Base-by-base conservation (phyloP, 192 early-diverging fungal genomes). In the Chytriomyces sp. region DNA sequence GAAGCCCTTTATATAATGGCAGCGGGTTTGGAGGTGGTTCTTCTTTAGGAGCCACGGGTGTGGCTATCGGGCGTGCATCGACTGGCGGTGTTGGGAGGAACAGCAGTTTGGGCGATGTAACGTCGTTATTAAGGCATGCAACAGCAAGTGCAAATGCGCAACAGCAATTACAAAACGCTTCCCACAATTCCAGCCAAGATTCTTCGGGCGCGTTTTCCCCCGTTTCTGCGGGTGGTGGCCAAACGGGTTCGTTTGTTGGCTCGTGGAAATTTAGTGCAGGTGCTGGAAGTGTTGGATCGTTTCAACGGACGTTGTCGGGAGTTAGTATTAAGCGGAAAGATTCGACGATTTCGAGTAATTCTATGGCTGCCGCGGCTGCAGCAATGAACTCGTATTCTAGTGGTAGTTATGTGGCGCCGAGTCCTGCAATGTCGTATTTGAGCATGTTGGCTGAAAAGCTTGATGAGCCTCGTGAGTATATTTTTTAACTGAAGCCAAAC, bases 361-460 rank as follows among this genome's bases (percentile, higher is more conserved):
- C 59, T 4, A 48, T 8, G 28, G 35, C 18, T 26, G 60, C 59
- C 1, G 8, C 44, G 0, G 45, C 11, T 0, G 44, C 26, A 13
- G 11, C 10, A 7, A 35, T 35, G 35, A 35, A 35, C 35, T n/a
- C 16, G 13, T n/a, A 57, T 20, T 20, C 13, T 13, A 11, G 26
- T 8, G 45, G 68, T 11, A 69, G 68, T 26, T 69, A 23, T 69
- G 71, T 73, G 7, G 59, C 59, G 20, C 59, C 23, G 20, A 73
- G 71, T 62, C 71, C 71, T 16, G 71, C 71, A n/a, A 73, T 73
- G 71, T 43, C 24, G 13, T 73, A 73, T 28, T 73, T 73, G 71
- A 73, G 71, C 53, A 73, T 73, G 71, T 48, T 73, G 60, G 57
- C 71, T 7, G 71, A 73, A 20, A 73, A 73, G 16, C 13, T 73